Conservation (phyloP, 2,329 filamentous ascomycete species). For the Colletotrichum agaves region DNA sequence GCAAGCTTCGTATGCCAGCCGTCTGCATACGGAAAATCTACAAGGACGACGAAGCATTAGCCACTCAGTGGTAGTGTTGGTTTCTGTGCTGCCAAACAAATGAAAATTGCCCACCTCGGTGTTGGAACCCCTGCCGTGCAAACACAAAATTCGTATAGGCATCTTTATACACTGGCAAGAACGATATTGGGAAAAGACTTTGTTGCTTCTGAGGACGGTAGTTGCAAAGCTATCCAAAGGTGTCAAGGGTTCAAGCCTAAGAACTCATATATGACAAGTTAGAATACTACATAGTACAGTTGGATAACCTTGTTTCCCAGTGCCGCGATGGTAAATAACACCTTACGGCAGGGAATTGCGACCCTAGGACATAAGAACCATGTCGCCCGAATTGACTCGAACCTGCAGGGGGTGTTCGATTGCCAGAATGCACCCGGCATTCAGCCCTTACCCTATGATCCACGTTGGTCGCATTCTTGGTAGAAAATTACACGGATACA, state of each 20-base stretch:
- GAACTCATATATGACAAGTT: not conserved
- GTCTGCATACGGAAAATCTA: slow-evolving; percentile 22
- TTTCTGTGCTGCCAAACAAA: not conserved
- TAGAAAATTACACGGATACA: too few species aligned
- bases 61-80: not conserved
- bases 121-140: slow-evolving; percentile 5
- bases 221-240: not conserved
- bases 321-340: not conserved
- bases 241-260: not conserved
- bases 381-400: not conserved
- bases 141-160: slow-evolving; percentile 6
- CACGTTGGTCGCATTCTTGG: too few species aligned
- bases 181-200: not conserved
- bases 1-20: slow-evolving; percentile 15
- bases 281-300: not conserved
- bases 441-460: too few species aligned
- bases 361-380: not conserved
- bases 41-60: not conserved
- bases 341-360: not conserved
- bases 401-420: not conserved
- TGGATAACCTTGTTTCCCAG: not conserved
- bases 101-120: not conserved
- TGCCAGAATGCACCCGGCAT: not conserved
- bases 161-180: not conserved
- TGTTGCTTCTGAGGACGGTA: not conserved